Base-by-base conservation (phyloP, 23 red algal species). In the Gracilaria gracilis region DNA sequence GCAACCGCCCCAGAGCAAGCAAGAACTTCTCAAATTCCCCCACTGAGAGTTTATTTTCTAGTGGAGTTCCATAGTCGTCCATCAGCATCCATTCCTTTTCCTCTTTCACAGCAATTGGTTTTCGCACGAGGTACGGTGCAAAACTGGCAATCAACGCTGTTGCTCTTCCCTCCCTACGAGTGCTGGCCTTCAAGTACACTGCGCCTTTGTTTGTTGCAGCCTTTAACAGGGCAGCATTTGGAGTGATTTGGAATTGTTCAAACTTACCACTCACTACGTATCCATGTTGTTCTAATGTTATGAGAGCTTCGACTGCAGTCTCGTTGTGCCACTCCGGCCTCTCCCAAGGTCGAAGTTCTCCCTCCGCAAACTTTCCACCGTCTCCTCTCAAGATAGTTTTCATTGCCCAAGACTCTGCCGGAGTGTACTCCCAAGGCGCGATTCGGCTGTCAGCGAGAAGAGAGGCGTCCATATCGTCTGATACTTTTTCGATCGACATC, bases 1-100 rank as follows among this genome's bases (percentile, higher is more conserved):
- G 44, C 12, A 48, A 48, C 12, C 44, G 44, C 12, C 44, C 44
- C 12, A 48, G 12, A 5, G 44, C 44, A 48, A 48, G 44, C 44
- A 12, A 48, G 12, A 48, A 12, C 44, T 48, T 48, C 44, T 48
- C 12, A 12, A 48, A 48, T 48, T 48, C 44, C 12, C 44, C 28
- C 8, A 82, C 34, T 15, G n/a, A 9, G n/a, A n/a, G n/a, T n/a
- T n/a, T n/a, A 14, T 82, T 55, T 5, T 55, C 79, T 40, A n/a
- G n/a, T n/a, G n/a, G n/a, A n/a, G n/a, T n/a, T n/a, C n/a, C n/a
- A n/a, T 82, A 20, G 54, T 82, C 79, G 23, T 61, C 48, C 79
- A 82, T 82, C n/a, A 82, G 54, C 79, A 82, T 82, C 79, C 79
- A 82, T 8, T 82, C 35, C 53, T 82, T 66, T 47, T 82, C 79